A percentile compares a stretch with the other conserved stretches of the same genome.
phyloP scores from a whole-genome alignment of 805 yeast species.

The Candida ficus region DNA sequence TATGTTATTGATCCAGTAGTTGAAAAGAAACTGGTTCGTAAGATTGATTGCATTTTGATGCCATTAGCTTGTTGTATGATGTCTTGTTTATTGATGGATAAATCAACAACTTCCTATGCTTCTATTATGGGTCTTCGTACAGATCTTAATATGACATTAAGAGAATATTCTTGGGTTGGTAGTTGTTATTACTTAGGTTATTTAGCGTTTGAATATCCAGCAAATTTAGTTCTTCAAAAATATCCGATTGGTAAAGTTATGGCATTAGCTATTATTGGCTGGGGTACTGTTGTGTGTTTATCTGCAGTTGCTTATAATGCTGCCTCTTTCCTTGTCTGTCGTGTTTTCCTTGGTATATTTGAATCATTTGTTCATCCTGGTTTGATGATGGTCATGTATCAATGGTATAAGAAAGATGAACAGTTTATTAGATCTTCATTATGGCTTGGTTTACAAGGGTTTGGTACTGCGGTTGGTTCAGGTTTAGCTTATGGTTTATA shows the following conservation, averaged over 20 bases:
- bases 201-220: conserved; percentile 49
- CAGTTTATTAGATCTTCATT: conserved; percentile 38
- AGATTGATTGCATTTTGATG: conserved; percentile 45
- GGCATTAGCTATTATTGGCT: conserved; percentile 43
- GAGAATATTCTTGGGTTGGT: conserved; percentile 49
- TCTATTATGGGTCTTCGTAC: conserved; percentile 46
- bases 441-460: conserved; percentile 41
- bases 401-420: conserved; percentile 49
- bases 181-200: conserved; percentile 63
- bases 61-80: conserved; percentile 47
- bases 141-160: conserved; percentile 41
- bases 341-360: conserved; percentile 46
- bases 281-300: conserved; percentile 58
- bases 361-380: conserved; percentile 55
- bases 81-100: conserved; percentile 57
- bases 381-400: conserved; percentile 49
- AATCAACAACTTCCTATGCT: conserved; percentile 45
- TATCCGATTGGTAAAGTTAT: conserved; percentile 52
- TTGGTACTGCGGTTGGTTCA: conserved; percentile 45
- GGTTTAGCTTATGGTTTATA: conserved; percentile 52
- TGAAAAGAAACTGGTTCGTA: conserved; percentile 35
- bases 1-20: conserved; percentile 20
- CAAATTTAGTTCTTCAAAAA: conserved; percentile 42
- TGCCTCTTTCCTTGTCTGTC: conserved; percentile 38
- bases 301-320: conserved; percentile 38